A percentile compares a stretch with the other conserved stretches of the same genome.
phyloP scores from a whole-genome alignment of 306 rosid genomes.

The Fagus sylvatica region DNA sequence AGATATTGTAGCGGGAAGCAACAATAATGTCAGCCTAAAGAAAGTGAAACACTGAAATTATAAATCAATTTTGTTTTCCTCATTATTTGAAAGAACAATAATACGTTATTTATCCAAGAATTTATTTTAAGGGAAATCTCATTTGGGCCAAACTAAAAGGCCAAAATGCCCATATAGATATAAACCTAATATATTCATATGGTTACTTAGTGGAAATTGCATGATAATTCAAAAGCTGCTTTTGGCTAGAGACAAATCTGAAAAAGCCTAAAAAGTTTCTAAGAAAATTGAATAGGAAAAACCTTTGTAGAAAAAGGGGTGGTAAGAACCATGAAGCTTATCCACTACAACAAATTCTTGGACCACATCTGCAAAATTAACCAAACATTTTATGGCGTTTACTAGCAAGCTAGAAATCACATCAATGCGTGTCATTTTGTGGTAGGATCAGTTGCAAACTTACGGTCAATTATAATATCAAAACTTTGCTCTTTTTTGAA shows the following conservation, averaged over 20 bases:
- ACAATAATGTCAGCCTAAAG: too few species aligned
- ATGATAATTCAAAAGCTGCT: neutral
- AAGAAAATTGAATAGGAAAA: constrained; percentile 12
- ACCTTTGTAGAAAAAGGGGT: neutral
- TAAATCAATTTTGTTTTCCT: neutral
- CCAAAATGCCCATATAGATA: neutral
- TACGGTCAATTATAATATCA: constrained; percentile 19
- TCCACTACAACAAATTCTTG: constrained; percentile 32
- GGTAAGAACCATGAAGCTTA: constrained; percentile 30
- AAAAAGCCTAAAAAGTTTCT: neutral
- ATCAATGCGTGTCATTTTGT: constrained; percentile 25
- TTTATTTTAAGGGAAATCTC: neutral
- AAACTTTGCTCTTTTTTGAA: constrained; percentile 20
- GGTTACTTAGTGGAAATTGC: too few species aligned
- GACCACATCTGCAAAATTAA: constrained; percentile 28
- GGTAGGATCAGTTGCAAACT: constrained; percentile 23
- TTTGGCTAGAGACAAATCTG: constrained; percentile 9
- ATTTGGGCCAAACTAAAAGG: neutral
- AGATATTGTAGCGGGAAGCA: too few species aligned
- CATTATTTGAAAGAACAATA: neutral
- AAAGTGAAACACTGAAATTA: too few species aligned
- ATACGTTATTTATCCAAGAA: neutral
- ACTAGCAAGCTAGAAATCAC: constrained; percentile 24
- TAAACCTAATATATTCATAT: too few species aligned
- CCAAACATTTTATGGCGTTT: neutral